Base-by-base conservation (phyloP, 345 rosid species). In the Passiflora organensis region DNA sequence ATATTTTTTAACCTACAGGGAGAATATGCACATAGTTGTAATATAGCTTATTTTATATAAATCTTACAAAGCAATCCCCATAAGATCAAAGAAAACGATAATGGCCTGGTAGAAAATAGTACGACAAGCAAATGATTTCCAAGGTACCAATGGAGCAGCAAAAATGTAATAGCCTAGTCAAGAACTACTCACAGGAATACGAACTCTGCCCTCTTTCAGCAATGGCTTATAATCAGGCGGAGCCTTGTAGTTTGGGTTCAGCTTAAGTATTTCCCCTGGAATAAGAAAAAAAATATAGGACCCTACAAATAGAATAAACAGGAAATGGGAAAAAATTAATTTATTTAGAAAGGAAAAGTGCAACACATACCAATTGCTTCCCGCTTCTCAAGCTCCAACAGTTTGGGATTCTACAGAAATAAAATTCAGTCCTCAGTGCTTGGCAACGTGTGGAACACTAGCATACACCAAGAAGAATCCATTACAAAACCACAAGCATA, bases 141-240 rank as follows among this genome's bases (percentile, higher is more conserved):
- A 42, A 16, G 48, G 10, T 17, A 13, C 16, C 17, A 28, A 13
- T 43, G 12, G 39, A 63, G 19, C 59, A 16, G n/a, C n/a, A n/a
- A n/a, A 13, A 13, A 25, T 56, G 32, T 56, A 50, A 22, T n/a
- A n/a, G n/a, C 34, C 3, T 28, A 28, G 34, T 28, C 34, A 3
- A 28, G 3, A 28, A 28, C 34, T 28, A 69, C 94, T 76, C 79
- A 93, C 99, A 76, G 91, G 83, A 37, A 93, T 76, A 6, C 85
- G 81, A 63, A 93, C 80, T 55, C 56, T 74, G 42, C 89, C 86
- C 74, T 84, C 96, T 70, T 84, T 93, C 65, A 81, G 62, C 79
- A 83, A 68, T 32, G 95, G 97, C 62, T 80, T 82, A 68, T 93
- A 93, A 70, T 84, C 89, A 37, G 80, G 73, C 28, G 97, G 96